phyloP scores from a whole-genome alignment of 805 yeast genomes.

The Saccharomycopsis sp. region DNA sequence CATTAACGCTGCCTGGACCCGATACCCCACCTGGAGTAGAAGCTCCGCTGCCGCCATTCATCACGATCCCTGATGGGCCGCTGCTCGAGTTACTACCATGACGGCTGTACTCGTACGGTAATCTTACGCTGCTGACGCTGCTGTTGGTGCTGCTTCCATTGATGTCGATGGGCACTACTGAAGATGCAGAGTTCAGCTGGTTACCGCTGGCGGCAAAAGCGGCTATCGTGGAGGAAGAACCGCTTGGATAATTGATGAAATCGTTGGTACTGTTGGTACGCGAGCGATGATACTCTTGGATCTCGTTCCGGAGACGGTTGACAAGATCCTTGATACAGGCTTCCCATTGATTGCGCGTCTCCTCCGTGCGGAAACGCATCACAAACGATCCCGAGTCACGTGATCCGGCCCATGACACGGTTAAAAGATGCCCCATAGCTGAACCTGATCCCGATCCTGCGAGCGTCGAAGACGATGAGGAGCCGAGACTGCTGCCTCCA shows the following conservation, averaged over 20 bases:
- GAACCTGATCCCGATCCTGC: slow-evolving; percentile 25
- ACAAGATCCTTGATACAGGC: slow-evolving; percentile 48
- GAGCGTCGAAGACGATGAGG: slow-evolving; percentile 29
- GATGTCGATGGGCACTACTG: background rate
- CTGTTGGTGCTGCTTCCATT: background rate
- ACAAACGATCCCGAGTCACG: slow-evolving; percentile 83
- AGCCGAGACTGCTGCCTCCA: slow-evolving; percentile 23
- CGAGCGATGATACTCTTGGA: slow-evolving; percentile 11
- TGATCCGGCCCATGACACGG: slow-evolving; percentile 77
- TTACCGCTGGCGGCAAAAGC: slow-evolving; percentile 6
- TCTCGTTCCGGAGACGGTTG: slow-evolving; percentile 27
- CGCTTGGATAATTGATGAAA: slow-evolving; percentile 23
- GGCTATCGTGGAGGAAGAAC: slow-evolving; percentile 20
- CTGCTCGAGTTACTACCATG: slow-evolving; percentile 25
- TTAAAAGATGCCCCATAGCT: slow-evolving; percentile 47
- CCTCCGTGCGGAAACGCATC: slow-evolving; percentile 77
- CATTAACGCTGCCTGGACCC: background rate
- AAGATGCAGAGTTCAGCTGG: slow-evolving; percentile 19
- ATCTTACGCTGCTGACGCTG: slow-evolving; percentile 3
- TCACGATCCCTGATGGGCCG: slow-evolving; percentile 25
- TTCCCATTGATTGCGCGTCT: slow-evolving; percentile 78
- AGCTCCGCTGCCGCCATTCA: slow-evolving; percentile 26
- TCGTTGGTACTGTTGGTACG: slow-evolving; percentile 4
- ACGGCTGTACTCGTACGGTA: slow-evolving; percentile 23
- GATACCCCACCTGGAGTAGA: background rate